Evolutionary conservation across 257 asterid species (phyloP), one percentile per base, ranked within the genome.

Genomic region (Salvia rosmarinus): DNA sequence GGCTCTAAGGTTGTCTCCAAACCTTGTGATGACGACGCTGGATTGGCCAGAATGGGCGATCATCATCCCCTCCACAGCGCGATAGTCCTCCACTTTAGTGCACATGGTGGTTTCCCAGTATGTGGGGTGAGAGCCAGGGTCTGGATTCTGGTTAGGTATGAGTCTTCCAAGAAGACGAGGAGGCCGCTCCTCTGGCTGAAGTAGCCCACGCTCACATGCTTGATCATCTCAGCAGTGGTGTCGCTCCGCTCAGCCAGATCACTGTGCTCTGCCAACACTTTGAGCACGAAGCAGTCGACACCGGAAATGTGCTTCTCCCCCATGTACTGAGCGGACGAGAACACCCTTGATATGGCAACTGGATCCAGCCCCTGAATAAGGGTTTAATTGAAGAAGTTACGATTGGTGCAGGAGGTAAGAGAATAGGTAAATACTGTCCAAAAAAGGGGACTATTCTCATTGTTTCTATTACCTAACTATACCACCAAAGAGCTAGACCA

Each of bases 41-140:
- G 97, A 82, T n/a, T 85, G 85, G 30, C 96, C 95, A 0, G 96
- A 87, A 64, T 87, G 96, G 9, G 97, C 87, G 2, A 91, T 75
- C 88, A 82, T 85, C 75, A 87, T 82, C 17, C 95, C 93, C 39
- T 89, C 96, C 6, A 86, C 91, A 0, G 80, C 5, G 20, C 87
- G 84, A 39, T 91, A 91, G 70, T 91, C 95, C 58, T 89, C 91
- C 10, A 89, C 77, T 71, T 79, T 84, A 8, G 97, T 87, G 57
- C 82, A 80, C 86, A 84, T 89, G 51, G 83, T 77, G 42, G 95
- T 91, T 63, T 91, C 96, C 97, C 97, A 91, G 75, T 91, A 91
- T 0, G 89, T 82, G 50, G 96, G 92, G 4, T 64, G 88, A 13
- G 83, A 87, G 21, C 95, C 96, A 0, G 95, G 49, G 88, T 75